phyloP scores from a whole-genome alignment of 768 basidiomycete genomes.

The Kockovaella imperatae region DNA sequence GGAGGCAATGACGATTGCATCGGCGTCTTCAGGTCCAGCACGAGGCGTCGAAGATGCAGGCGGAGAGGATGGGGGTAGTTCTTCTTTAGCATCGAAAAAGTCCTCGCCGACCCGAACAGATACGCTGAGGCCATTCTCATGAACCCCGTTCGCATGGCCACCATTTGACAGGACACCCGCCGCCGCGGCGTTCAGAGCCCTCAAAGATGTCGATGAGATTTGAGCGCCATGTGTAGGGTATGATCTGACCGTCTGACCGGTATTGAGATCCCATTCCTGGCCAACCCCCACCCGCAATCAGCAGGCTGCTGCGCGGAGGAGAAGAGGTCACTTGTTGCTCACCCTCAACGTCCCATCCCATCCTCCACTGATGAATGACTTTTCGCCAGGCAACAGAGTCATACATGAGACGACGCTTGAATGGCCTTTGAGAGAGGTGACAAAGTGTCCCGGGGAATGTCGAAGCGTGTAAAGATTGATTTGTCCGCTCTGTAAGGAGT shows the following conservation, averaged over 20 bases:
- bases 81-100: conserved; percentile 12
- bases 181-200: no score
- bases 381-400: conserved; percentile 70
- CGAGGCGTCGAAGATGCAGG: no score
- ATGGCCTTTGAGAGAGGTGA: conserved; percentile 68
- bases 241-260: conserved; percentile 65
- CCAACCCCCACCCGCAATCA: neutral
- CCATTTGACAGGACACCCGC: no score
- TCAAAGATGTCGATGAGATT: conserved; percentile 68
- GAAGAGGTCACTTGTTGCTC: conserved; percentile 42
- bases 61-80: no score
- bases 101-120: conserved; percentile 20
- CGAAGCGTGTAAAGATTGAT: conserved; percentile 89
- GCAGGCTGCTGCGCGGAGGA: neutral
- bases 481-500: conserved; percentile 60
- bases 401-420: conserved; percentile 68
- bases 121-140: conserved; percentile 5
- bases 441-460: conserved; percentile 76
- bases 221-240: conserved; percentile 80
- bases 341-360: conserved; percentile 90
- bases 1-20: neutral
- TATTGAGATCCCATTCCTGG: conserved; percentile 98
- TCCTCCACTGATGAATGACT: conserved; percentile 77
- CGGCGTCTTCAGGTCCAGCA: neutral
- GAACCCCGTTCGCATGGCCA: conserved; percentile 1